Conservation (phyloP, 169 alveolate species). For the Babesia caballi region DNA sequence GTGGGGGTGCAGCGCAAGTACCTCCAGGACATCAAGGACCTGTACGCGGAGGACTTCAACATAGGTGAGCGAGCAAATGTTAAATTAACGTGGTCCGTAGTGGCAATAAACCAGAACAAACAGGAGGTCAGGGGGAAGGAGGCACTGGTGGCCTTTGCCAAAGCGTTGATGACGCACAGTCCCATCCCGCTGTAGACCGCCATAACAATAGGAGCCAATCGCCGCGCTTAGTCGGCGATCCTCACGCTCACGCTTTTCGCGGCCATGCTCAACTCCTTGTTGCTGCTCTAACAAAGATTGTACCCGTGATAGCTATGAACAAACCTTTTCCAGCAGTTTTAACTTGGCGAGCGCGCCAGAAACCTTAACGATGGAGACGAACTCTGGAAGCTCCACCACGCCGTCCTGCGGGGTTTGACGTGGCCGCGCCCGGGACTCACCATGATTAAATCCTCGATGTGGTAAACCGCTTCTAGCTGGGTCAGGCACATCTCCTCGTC, state of each 20-base stretch:
- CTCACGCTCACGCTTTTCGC: conserved; percentile 57
- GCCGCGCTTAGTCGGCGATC: conserved; percentile 24
- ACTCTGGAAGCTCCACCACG: conserved; percentile 78
- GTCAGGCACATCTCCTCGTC: conserved; percentile 79
- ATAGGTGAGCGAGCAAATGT: conserved; percentile 72
- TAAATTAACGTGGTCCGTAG: background rate
- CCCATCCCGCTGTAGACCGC: conserved; percentile 64
- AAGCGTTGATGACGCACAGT: conserved; percentile 65
- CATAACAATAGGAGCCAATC: background rate
- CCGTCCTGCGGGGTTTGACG: conserved; percentile 63
- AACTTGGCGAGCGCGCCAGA: conserved; percentile 78
- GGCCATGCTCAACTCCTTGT: conserved; percentile 56
- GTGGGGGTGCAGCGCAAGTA: conserved; percentile 93
- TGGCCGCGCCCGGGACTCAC: conserved; percentile 25
- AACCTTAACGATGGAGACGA: conserved; percentile 74
- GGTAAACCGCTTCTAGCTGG: conserved; percentile 87
- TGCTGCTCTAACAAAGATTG: conserved; percentile 10
- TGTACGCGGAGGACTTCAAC: conserved; percentile 94
- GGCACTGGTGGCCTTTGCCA: conserved; percentile 64
- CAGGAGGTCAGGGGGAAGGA: conserved; percentile 87
- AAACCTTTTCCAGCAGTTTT: conserved; percentile 68
- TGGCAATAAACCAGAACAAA: conserved; percentile 82
- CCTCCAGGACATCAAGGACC: conserved; percentile 89
- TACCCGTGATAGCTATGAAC: background rate
- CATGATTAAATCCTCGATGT: conserved; percentile 83